Evolutionary conservation across 495 filamentous ascomycete genomes (phyloP).

Genomic region (Penicillium bovifimosum): DNA sequence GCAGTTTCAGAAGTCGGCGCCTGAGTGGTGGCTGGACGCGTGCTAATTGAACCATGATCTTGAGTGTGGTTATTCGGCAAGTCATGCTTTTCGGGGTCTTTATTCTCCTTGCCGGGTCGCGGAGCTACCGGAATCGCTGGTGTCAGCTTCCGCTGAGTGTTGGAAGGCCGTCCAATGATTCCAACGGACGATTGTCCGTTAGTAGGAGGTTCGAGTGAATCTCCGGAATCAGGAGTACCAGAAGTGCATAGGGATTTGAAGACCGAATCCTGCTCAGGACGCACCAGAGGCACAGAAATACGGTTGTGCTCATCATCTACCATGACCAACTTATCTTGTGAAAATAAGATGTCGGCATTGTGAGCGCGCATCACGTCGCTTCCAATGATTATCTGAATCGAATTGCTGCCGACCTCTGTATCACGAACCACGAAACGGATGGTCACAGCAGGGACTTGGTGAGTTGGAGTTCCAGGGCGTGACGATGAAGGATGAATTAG

Average conservation of each 20-base stretch:
- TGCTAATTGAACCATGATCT: background rate
- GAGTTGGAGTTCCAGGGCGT: conserved; percentile 64
- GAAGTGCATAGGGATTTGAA: conserved; percentile 70
- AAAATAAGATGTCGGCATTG: conserved; percentile 88
- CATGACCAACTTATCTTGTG: conserved; percentile 78
- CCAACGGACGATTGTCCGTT: conserved; percentile 23
- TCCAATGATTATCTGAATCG: conserved; percentile 76
- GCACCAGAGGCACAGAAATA: conserved; percentile 84
- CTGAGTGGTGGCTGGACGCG: conserved; percentile 18
- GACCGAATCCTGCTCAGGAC: conserved; percentile 78
- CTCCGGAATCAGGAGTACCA: conserved; percentile 29
- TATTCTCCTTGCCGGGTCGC: conserved; percentile 28
- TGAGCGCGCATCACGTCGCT: conserved; percentile 82
- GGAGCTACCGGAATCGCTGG: conserved; percentile 23
- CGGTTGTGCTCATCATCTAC: conserved; percentile 84
- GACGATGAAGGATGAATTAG: conserved; percentile 71
- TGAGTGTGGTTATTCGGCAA: background rate
- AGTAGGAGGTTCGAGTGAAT: background rate
- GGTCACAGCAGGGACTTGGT: conserved; percentile 73
- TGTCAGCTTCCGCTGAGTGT: conserved; percentile 9
- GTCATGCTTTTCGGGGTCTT: conserved; percentile 36
- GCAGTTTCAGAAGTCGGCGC: conserved; percentile 28
- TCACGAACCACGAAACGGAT: conserved; percentile 71
- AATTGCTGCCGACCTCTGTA: conserved; percentile 43
- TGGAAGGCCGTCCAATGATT: conserved; percentile 25